Evolutionary conservation across 768 basidiomycete genomes (phyloP), one percentile per base, ranked within the genome.

Genomic region (Sporobolomyces phaffii): DNA sequence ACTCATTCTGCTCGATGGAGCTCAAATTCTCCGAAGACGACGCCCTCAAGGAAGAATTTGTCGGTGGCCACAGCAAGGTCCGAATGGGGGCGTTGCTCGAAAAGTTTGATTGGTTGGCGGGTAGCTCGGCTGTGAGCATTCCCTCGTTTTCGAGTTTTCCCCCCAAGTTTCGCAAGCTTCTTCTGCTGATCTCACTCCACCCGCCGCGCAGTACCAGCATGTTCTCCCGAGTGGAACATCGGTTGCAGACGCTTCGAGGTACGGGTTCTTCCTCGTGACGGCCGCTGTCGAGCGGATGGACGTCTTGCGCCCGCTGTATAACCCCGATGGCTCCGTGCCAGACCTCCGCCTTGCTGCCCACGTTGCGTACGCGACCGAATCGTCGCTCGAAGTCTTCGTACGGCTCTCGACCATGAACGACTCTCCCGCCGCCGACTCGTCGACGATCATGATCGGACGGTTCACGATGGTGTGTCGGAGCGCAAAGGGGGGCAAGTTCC

Each of bases 211-310:
- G 54, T 75, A 72, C 43, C 61, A 61, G 24, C 59, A 75, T 47
- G 72, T 73, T 15, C 65, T 73, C 1, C 72, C 72, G 3, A 60
- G 69, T 24, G 68, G 65, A 3, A 44, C 40, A 1, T 26, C 41
- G 33, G 43, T 67, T 15, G 24, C 53, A 1, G 65, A 70, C n/a
- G 67, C 70, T 10, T 34, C 40, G 18, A 56, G 60, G 45, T 57
- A 65, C 53, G 74, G 69, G 20, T 48, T 75, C 38, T 73, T 70
- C 66, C 53, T 75, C 31, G 74, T 75, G 18, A 75, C 74, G 1
- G 74, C 74, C 24, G 65, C 73, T 1, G 74, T 75, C 20, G 74
- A 75, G 56, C 62, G 74, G 1, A 62, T 75, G 60, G 74, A 75
- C 64, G 29, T 72, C 24, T 60, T 73, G 6, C 68, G 66, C 14